Evolutionary conservation across 441 rosid species (phyloP).

Genomic region (Adansonia gregorii): DNA sequence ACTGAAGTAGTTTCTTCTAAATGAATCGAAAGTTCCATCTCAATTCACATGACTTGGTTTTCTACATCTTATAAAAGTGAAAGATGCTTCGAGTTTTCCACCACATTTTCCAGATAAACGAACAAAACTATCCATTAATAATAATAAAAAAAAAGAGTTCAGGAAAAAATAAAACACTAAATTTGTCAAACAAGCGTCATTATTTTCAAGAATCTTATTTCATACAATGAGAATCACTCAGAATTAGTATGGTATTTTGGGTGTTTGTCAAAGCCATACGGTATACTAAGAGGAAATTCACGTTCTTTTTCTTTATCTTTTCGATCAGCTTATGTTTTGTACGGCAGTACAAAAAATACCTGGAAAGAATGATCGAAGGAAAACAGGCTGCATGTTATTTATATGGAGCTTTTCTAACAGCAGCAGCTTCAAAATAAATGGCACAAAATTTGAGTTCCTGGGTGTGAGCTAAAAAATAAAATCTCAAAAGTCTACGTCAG

Average conservation of each 20-base stretch:
- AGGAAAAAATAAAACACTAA: neutral
- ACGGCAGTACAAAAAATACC: constrained; percentile 26
- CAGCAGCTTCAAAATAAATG: constrained; percentile 42
- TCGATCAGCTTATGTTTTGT: constrained; percentile 24
- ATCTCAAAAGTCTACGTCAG: constrained; percentile 33
- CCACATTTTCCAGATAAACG: neutral
- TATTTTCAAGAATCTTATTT: too few species aligned
- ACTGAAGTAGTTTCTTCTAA: neutral
- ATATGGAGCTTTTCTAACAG: constrained; percentile 33
- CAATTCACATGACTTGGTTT: neutral
- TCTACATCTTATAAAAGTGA: neutral
- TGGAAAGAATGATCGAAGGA: constrained; percentile 14
- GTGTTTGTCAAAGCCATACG: constrained; percentile 29
- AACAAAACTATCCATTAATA: neutral
- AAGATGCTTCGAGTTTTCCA: neutral
- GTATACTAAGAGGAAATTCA: constrained; percentile 27
- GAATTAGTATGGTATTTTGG: neutral
- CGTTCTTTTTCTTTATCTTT: constrained; percentile 19
- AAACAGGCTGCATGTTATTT: constrained; percentile 26
- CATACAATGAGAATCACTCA: too few species aligned
- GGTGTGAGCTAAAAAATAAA: constrained; percentile 31
- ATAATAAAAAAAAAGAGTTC: neutral
- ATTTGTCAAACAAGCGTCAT: neutral
- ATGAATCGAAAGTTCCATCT: neutral
- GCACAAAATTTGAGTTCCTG: constrained; percentile 29